Conservation (phyloP, 257 asterid genomes). For the Penstemon newberryi region DNA sequence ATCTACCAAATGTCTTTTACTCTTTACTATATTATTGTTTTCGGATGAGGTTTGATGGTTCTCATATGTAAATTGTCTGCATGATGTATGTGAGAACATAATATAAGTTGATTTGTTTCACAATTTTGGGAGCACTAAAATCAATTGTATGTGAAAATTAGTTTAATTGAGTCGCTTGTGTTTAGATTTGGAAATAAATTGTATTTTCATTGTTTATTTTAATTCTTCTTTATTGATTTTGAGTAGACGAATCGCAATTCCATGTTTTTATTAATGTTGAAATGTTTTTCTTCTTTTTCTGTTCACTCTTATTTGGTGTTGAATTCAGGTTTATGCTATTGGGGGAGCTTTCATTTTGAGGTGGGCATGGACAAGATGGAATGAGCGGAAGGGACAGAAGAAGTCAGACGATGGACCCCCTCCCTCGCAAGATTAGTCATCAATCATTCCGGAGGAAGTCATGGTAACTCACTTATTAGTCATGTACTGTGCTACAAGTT, state of each 20-base stretch:
- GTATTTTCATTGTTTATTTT: neutral
- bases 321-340: slow-evolving; percentile 76
- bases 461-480: slow-evolving; percentile 25
- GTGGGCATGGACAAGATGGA: slow-evolving; percentile 96
- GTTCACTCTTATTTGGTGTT: slow-evolving; percentile 19
- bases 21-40: neutral
- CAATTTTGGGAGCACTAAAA: neutral
- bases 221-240: neutral
- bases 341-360: slow-evolving; percentile 70
- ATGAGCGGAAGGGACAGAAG: slow-evolving; percentile 64
- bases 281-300: neutral
- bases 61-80: neutral
- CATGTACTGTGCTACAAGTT: slow-evolving; percentile 23
- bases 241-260: neutral
- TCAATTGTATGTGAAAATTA: neutral
- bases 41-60: neutral
- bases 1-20: neutral
- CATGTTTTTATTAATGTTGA: neutral
- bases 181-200: neutral
- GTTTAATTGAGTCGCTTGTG: slow-evolving; percentile 1
- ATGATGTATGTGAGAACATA: neutral
- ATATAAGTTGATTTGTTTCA: neutral
- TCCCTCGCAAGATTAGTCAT: slow-evolving; percentile 45
- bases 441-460: slow-evolving; percentile 9
- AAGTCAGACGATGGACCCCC: slow-evolving; percentile 57